These are phyloP conservation scores for Blastocystis sp. DNA, from an alignment of 352 stramenopile genomes.

Conservation along the genomic window DNA sequence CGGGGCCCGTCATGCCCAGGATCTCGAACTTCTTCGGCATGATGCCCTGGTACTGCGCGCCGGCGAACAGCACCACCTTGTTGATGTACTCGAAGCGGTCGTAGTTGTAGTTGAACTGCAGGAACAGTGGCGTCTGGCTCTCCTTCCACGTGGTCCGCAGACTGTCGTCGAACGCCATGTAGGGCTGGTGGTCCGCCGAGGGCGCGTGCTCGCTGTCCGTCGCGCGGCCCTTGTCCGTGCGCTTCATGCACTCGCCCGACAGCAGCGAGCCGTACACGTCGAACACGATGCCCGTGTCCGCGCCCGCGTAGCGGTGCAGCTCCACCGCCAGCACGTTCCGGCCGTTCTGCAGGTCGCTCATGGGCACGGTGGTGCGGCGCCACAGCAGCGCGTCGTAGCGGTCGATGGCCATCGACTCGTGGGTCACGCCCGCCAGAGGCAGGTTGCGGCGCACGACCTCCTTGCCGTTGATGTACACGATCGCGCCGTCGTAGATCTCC, in stretches of 20 bases:
- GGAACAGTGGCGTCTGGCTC: background rate
- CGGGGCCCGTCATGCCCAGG: slow-evolving; percentile 1
- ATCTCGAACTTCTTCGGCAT: slow-evolving; percentile 23
- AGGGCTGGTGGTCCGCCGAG: background rate
- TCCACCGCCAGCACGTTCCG: slow-evolving; percentile 35
- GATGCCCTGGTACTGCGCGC: background rate
- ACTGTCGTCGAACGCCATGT: background rate
- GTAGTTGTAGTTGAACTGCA: background rate
- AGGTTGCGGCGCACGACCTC: slow-evolving; percentile 29
- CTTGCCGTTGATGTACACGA: slow-evolving; percentile 31
- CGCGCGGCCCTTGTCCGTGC: background rate
- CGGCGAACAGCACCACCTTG: background rate
- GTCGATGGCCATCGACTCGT: background rate
- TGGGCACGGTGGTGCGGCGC: background rate
- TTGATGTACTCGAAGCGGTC: background rate
- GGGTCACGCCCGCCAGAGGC: background rate
- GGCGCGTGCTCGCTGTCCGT: slow-evolving; percentile 1
- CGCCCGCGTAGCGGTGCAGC: slow-evolving; percentile 4
- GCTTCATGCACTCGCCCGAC: slow-evolving; percentile 1
- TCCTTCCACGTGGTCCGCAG: background rate
- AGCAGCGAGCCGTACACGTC: slow-evolving; percentile 7
- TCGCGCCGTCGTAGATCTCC: background rate
- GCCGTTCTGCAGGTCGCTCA: slow-evolving; percentile 7
- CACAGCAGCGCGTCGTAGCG: background rate
- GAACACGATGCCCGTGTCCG: slow-evolving; percentile 9